Base-by-base conservation (phyloP, 169 alveolate genomes). In the Plasmodium chabaudi region DNA sequence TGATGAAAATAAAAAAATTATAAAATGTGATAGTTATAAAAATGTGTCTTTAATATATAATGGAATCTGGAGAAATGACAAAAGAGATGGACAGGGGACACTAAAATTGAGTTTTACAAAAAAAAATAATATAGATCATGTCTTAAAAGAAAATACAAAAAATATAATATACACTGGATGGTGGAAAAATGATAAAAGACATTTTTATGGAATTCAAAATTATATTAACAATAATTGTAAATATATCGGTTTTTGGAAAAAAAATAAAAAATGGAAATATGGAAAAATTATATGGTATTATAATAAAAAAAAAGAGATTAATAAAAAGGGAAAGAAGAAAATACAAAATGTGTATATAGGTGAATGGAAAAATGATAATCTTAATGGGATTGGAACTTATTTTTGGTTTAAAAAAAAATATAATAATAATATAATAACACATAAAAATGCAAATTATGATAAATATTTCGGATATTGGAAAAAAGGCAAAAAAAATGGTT, bases 181-280 rank as follows among this genome's bases (percentile, higher is more conserved):
- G 27, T 79, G 75, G 75, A 60, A 44, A 34, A 55, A 65, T 23
- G 15, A 79, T 49, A 25, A 53, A 59, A 63, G 89, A 57, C 17
- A 63, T 69, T 79, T 79, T 47, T 79, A 65, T 9, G 89, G 89
- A 3, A 49, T 79, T n/a, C 89, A 79, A 39, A n/a, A 39, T 44
- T 55, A 63, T 19, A 34, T 34, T 34, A 46, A 25, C 2, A 27
- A 39, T n/a, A 64, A 39, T 79, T 67, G 82, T 44, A 56, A 19
- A 10, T 79, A 79, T 59, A 12, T 21, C 34, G 89, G 89, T 12
- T 79, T 65, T 27, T 79, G 89, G 89, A 46, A 42, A 46, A 19
- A 13, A 47, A 63, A 79, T 60, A 64, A 53, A 64, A 79, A 49
- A 69, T 27, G 69, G n/a, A 79, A 79, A 12, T 79, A 25, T 23